phyloP scores from a whole-genome alignment of 345 rosid genomes.

The Triadica sebifera region DNA sequence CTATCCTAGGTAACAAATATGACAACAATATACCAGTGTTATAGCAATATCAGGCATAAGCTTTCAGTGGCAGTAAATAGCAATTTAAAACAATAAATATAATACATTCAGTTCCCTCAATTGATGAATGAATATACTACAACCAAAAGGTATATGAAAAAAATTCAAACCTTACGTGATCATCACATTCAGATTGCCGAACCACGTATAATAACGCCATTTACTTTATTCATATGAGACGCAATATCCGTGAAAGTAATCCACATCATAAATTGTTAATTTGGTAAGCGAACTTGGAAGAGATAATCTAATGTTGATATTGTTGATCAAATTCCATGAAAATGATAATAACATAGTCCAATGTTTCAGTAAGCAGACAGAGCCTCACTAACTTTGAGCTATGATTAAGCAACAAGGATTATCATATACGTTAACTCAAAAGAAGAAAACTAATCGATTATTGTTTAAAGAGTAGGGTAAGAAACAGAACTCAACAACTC shows the following conservation, averaged over 20 bases:
- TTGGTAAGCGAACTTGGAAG: no score
- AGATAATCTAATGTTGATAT: no score
- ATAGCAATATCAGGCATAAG: background rate
- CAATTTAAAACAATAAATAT: background rate
- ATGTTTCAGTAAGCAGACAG: background rate
- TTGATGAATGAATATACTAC: background rate
- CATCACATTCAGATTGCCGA: background rate
- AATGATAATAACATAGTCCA: background rate
- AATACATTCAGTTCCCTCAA: background rate
- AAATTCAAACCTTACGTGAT: background rate
- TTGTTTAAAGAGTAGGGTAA: background rate
- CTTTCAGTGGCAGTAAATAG: background rate
- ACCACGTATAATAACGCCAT: background rate
- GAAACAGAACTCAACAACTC: conserved; percentile 25
- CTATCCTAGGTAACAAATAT: background rate
- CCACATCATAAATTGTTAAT: no score
- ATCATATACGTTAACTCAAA: background rate
- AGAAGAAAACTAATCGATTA: background rate
- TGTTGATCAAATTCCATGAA: background rate
- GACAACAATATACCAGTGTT: background rate
- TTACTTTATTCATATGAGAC: background rate
- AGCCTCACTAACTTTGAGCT: background rate
- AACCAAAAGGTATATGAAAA: background rate
- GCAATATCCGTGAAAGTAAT: background rate
- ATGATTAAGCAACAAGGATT: conserved; percentile 5